phyloP scores from a whole-genome alignment of 108 stramenopile genomes.

The Skeletonema grethae region DNA sequence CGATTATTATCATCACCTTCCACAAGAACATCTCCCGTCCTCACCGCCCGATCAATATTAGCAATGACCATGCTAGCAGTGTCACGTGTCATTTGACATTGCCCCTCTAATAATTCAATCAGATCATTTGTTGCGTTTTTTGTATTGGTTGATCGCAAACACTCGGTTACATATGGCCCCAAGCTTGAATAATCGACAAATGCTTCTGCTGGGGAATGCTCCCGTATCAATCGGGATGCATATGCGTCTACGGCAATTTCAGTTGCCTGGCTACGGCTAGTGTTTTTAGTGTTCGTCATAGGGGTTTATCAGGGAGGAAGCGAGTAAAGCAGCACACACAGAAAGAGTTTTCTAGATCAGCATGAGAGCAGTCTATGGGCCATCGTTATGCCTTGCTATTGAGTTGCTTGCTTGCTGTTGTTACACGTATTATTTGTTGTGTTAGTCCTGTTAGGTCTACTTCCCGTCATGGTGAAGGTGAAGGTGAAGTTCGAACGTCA shows the following conservation, averaged over 20 bases:
- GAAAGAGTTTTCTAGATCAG: too few species aligned
- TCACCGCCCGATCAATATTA: conserved; percentile 55
- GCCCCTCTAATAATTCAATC: conserved; percentile 71
- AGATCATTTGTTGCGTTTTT: conserved; percentile 39
- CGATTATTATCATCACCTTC: neutral
- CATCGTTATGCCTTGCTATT: too few species aligned
- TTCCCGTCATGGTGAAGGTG: too few species aligned
- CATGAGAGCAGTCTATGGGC: too few species aligned
- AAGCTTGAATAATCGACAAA: conserved; percentile 39
- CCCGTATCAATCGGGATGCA: conserved; percentile 49
- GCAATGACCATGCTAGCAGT: conserved; percentile 52
- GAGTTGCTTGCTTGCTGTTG: too few species aligned
- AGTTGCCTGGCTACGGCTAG: conserved; percentile 26
- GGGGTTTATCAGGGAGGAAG: neutral
- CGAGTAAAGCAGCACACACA: too few species aligned
- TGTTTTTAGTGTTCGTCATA: neutral
- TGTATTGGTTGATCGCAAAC: conserved; percentile 33
- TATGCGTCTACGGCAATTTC: conserved; percentile 68
- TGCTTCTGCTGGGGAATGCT: conserved; percentile 52
- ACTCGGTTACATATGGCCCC: conserved; percentile 70
- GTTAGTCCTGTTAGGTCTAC: too few species aligned
- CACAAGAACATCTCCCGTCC: conserved; percentile 34
- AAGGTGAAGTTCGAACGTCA: too few species aligned
- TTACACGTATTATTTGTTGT: too few species aligned
- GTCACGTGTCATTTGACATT: conserved; percentile 54